Base-by-base conservation (phyloP, 306 rosid genomes). In the Vigna unguiculata region DNA sequence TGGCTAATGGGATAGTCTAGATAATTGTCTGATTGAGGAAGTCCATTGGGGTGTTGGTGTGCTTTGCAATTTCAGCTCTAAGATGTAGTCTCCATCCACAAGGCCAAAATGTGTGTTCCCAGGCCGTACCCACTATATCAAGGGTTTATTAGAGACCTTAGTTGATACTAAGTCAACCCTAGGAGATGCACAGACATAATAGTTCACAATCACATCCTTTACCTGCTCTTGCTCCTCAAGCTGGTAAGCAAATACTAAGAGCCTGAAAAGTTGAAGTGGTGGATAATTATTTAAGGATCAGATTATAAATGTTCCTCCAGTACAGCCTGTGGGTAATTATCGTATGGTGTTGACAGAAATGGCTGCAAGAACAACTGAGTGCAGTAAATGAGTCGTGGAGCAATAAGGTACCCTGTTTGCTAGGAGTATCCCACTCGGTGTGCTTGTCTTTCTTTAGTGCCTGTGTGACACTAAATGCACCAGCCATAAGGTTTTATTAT, bases 111-210 rank as follows among this genome's bases (percentile, higher is more conserved):
- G 78, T 73, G 51, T 74, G 36, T 85, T 1, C 82, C 85, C 78
- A 2, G 72, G 83, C 6, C 40, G 54, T 13, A 82, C 75, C 79
- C 55, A 45, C 51, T 76, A 78, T 76, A 82, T 69, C 16, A 75
- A 24, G 48, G 77, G 87, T 21, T 78, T 76, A 14, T 83, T 85
- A 5, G 60, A 20, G 19, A 88, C 78, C 52, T 79, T n/a, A 3
- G 46, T 85, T 84, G 83, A 16, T 20, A 77, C 82, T 32, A 86
- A 80, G 47, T 86, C 85, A 20, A 85, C 54, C 49, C 20, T 64
- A 0, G 88, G 82, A 41, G 52, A 41, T 20, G 7, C 8, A 17
- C 43, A 21, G 7, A 40, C 28, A 17, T 15, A 38, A 41, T 41
- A 43, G 13, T n/a, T 20, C 4, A 11, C 47, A 60, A 17, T 20